Evolutionary conservation across 768 basidiomycete genomes (phyloP), one percentile per base, ranked within the genome.

Genomic region (Psilocybe cubensis): DNA sequence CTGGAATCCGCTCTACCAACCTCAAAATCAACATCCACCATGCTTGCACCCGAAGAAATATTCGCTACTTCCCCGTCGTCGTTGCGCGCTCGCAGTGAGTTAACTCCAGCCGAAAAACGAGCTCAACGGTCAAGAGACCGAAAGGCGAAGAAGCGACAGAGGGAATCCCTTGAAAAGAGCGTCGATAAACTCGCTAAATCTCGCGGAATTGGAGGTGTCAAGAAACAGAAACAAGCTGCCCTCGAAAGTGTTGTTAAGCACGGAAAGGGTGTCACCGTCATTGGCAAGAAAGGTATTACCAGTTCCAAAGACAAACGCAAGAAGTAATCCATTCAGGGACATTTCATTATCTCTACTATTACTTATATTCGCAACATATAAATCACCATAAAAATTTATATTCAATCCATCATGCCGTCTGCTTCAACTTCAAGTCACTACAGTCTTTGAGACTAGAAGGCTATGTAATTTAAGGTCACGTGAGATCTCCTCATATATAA

Each of bases 21-120:
- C 0, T 82, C 87, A 8, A 85, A 87, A 64, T 87, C 93, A 0
- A 76, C 82, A 0, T 79, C 88, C 2, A 88, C 86, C 0, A 89
- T 94, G 80, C 82, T 99, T 41, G 94, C 97, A 0, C 97, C 97
- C 1, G 94, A 98, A 70, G 97, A 99, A 73, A 76, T 98, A 12
- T 89, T 90, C 64, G 77, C 87, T 0, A 83, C 90, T 0, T 70
- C 81, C 2, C 66, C 83, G 0, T 72, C 81, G 2, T 80, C 82
- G 46, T 78, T 83, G 21, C 85, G 85, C 40, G 81, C 87, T 2
- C 82, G 85, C 40, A 87, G 86, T 47, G 96, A 98, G 71, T 77
- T 98, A 47, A 93, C 92, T 3, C 92, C 96, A 0, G 70, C 77
- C 18, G 89, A 98, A 75, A 97, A 97, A 75, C 86, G 86, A 48